These are phyloP conservation scores for Aureobasidium subglaciale DNA, from an alignment of 2,329 filamentous ascomycete genomes.

Conservation along the genomic window DNA sequence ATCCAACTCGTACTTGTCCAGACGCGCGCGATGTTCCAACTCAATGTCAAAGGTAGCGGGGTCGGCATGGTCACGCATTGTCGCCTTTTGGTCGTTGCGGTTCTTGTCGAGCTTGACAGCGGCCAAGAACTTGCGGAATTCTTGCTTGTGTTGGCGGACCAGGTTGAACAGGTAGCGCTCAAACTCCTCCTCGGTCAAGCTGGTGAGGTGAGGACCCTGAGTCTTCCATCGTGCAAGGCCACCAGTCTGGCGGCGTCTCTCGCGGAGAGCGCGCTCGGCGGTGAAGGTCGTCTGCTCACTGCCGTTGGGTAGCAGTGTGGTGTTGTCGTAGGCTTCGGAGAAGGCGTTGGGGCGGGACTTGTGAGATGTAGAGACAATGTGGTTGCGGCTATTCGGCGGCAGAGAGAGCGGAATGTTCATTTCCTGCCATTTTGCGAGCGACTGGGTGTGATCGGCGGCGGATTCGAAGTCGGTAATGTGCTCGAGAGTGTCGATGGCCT, in stretches of 20 bases:
- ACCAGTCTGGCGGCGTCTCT: conserved; percentile 20
- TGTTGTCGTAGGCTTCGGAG: conserved; percentile 40
- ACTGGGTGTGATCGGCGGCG: conserved; percentile 72
- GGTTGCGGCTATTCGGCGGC: conserved; percentile 14
- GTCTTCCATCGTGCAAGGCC: conserved; percentile 42
- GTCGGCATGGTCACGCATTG: conserved; percentile 11
- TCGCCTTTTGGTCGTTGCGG: conserved; percentile 12
- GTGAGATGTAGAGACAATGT: background rate
- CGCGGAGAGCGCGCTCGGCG: conserved; percentile 16
- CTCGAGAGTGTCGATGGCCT: conserved; percentile 74
- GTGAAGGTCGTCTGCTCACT: conserved; percentile 25
- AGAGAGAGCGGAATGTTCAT: conserved; percentile 65
- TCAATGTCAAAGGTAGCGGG: conserved; percentile 6
- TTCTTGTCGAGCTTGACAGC: conserved; percentile 18
- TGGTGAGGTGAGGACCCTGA: conserved; percentile 51
- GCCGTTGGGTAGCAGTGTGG: conserved; percentile 23
- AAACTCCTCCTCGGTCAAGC: conserved; percentile 51
- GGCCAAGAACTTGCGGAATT: conserved; percentile 27
- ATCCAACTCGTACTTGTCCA: conserved; percentile 13
- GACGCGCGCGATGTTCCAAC: conserved; percentile 1
- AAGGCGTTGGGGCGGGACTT: conserved; percentile 29
- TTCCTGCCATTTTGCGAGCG: conserved; percentile 79
- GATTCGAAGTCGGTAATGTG: conserved; percentile 84
- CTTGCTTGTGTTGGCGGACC: conserved; percentile 27
- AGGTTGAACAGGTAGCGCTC: conserved; percentile 43